These are phyloP conservation scores for Clavariopsis aquatica DNA, from an alignment of 495 filamentous ascomycete genomes.

Conservation along the genomic window DNA sequence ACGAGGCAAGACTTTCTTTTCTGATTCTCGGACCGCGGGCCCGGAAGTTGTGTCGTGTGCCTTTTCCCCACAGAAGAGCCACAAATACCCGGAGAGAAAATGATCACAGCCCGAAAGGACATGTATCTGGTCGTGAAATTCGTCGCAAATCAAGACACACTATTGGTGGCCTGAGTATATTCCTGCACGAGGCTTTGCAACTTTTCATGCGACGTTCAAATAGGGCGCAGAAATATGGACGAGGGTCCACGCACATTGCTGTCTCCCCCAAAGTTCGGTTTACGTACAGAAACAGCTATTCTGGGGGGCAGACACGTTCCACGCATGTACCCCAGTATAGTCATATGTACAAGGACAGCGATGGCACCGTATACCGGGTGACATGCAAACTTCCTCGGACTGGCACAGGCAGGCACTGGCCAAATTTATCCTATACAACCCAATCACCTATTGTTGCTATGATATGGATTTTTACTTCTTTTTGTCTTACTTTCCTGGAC, in stretches of 20 bases:
- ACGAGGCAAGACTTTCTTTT: constrained; percentile 11
- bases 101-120: neutral
- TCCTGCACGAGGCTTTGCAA: neutral
- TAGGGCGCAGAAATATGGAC: neutral
- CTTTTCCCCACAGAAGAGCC: constrained; percentile 19
- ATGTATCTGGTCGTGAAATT: constrained; percentile 5
- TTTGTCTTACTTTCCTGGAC: constrained; percentile 13
- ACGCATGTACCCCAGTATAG: neutral
- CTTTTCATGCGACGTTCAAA: constrained; percentile 4
- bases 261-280: neutral
- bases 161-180: neutral
- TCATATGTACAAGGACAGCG: constrained; percentile 5
- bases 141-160: neutral
- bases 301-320: neutral
- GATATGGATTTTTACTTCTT: constrained; percentile 19
- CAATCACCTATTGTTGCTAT: constrained; percentile 21
- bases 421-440: neutral
- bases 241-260: constrained; percentile 2
- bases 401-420: neutral
- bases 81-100: constrained; percentile 30
- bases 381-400: constrained; percentile 23
- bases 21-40: constrained; percentile 30
- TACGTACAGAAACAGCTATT: constrained; percentile 5
- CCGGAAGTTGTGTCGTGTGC: constrained; percentile 29
- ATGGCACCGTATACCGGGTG: constrained; percentile 13